phyloP scores from a whole-genome alignment of 208 protist genomes.

The Lotmaria passim region DNA sequence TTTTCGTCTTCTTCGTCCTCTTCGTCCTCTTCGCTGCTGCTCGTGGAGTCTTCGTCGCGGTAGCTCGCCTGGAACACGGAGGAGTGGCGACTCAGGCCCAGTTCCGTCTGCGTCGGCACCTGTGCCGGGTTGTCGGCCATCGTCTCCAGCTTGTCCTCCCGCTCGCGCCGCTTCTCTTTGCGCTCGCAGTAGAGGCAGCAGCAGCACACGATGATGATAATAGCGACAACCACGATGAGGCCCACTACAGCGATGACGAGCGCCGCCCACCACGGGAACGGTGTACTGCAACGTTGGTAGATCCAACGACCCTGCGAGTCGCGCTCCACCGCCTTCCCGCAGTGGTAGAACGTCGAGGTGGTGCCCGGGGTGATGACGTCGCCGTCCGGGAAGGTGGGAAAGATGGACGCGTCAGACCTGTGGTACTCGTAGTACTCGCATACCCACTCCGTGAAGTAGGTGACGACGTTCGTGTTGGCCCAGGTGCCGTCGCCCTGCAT shows the following conservation, averaged over 20 bases:
- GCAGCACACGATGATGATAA: constrained; percentile 56
- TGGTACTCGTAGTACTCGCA: constrained; percentile 72
- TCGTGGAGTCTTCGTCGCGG: constrained; percentile 7
- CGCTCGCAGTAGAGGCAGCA: constrained; percentile 43
- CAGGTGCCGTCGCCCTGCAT: constrained; percentile 47
- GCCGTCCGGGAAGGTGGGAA: constrained; percentile 61
- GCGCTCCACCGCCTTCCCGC: constrained; percentile 35
- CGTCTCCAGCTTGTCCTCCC: constrained; percentile 36
- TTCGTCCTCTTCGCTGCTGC: no score
- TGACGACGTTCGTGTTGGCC: constrained; percentile 49
- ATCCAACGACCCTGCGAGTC: constrained; percentile 48
- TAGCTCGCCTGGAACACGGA: constrained; percentile 6
- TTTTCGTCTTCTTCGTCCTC: constrained; percentile 28
- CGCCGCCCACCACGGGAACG: constrained; percentile 60
- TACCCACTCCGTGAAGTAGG: constrained; percentile 56
- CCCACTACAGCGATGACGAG: constrained; percentile 48
- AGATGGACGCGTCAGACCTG: constrained; percentile 44
- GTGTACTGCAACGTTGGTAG: constrained; percentile 44
- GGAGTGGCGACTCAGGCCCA: constrained; percentile 44
- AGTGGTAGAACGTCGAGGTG: constrained; percentile 32
- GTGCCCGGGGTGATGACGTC: constrained; percentile 34
- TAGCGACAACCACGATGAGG: constrained; percentile 37
- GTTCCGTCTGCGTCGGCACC: constrained; percentile 63
- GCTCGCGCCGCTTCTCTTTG: constrained; percentile 36
- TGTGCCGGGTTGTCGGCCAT: constrained; percentile 48